Evolutionary conservation across 495 filamentous ascomycete genomes (phyloP).

Genomic region (Thermothielavioides terrestris): DNA sequence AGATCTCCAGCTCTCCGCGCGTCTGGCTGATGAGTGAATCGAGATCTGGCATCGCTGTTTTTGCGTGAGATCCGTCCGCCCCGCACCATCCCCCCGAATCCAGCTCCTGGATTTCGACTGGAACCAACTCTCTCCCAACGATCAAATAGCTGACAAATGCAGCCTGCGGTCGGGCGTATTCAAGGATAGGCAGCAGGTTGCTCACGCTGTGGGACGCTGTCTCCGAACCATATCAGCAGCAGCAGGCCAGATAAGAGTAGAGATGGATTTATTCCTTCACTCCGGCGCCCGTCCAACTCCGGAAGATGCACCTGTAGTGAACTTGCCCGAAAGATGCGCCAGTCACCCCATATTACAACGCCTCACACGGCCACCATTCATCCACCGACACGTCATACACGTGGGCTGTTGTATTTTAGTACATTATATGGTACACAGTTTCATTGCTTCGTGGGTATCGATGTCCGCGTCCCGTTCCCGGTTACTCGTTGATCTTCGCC

Average conservation of each 20-base stretch:
- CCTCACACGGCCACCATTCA: neutral
- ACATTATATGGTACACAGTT: constrained; percentile 25
- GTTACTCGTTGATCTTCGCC: constrained; percentile 84
- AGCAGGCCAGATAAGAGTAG: constrained; percentile 1
- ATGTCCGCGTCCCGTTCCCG: constrained; percentile 17
- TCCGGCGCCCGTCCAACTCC: neutral
- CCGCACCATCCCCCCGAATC: no score
- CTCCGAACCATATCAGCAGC: neutral
- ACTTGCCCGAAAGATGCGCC: neutral
- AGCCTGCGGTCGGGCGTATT: no score
- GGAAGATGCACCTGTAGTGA: neutral
- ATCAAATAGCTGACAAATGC: no score
- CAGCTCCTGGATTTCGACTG: no score
- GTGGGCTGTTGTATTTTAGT: constrained; percentile 14
- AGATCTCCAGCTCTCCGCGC: no score
- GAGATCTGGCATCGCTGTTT: no score
- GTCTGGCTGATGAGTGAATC: neutral
- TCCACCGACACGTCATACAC: constrained; percentile 5
- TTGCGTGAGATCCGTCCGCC: no score
- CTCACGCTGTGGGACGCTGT: no score
- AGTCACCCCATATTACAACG: constrained; percentile 6
- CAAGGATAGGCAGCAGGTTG: no score
- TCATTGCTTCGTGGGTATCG: constrained; percentile 30
- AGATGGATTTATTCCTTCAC: constrained; percentile 2
- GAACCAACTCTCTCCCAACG: no score